Evolutionary conservation across 2,329 filamentous ascomycete species (phyloP).

Genomic region (Penicillium griseofulvum): DNA sequence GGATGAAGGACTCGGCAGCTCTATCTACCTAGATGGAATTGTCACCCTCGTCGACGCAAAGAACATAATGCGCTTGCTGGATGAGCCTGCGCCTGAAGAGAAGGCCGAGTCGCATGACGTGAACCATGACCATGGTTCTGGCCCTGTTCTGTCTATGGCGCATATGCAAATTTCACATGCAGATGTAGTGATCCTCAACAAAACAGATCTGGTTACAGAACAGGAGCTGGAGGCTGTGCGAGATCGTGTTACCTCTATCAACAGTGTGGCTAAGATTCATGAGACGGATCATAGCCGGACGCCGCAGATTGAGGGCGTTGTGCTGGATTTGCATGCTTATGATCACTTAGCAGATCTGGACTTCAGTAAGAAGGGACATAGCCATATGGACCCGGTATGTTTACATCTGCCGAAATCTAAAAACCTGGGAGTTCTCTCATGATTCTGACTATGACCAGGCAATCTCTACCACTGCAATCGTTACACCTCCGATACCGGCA

Average conservation of each 20-base stretch:
- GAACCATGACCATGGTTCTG: constrained; percentile 42
- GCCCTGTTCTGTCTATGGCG: constrained; percentile 79
- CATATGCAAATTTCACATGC: constrained; percentile 97
- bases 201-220: constrained; percentile 75
- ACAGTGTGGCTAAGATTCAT: constrained; percentile 80
- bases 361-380: constrained; percentile 74
- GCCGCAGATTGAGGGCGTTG: constrained; percentile 76
- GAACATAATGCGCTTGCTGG: constrained; percentile 79
- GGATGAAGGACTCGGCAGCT: constrained; percentile 90
- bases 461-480: constrained; percentile 78
- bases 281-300: constrained; percentile 77
- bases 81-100: constrained; percentile 58
- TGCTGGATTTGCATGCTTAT: constrained; percentile 91
- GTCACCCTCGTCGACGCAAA: constrained; percentile 94
- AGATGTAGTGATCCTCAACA: constrained; percentile 93
- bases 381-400: constrained; percentile 77
- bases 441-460: constrained; percentile 50
- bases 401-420: neutral
- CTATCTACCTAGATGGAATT: constrained; percentile 94
- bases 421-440: no score
- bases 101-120: constrained; percentile 50
- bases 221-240: constrained; percentile 68
- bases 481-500: constrained; percentile 59
- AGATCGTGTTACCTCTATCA: constrained; percentile 76
- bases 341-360: constrained; percentile 74